These are phyloP conservation scores for Corrigiola litoralis DNA, from an alignment of 179 eudicot genomes.

Conservation along the genomic window DNA sequence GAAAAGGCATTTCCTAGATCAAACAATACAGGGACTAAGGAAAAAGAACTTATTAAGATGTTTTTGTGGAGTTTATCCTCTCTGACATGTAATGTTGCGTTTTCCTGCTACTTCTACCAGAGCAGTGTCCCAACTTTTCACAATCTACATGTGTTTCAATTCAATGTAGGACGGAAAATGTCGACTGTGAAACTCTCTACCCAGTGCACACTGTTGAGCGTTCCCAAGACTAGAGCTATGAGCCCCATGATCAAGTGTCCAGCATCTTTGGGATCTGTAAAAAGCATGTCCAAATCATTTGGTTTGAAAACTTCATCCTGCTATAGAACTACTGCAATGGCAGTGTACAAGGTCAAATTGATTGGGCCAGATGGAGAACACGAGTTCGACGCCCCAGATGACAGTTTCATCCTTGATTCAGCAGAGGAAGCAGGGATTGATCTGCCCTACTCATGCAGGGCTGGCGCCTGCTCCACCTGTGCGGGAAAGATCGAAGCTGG, in stretches of 20 bases:
- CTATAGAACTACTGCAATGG: slow-evolving; percentile 51
- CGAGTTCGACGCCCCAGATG: slow-evolving; percentile 77
- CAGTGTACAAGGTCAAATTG: slow-evolving; percentile 68
- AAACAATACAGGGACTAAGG: too few species aligned
- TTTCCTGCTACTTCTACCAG: background rate
- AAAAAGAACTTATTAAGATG: too few species aligned
- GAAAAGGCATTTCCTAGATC: too few species aligned
- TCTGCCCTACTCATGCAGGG: slow-evolving; percentile 83
- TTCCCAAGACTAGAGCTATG: slow-evolving; percentile 21
- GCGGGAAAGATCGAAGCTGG: slow-evolving; percentile 57
- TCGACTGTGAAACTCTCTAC: slow-evolving; percentile 47
- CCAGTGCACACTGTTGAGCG: slow-evolving; percentile 29
- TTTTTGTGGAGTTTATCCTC: too few species aligned
- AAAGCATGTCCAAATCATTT: slow-evolving; percentile 40
- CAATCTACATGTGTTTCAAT: background rate
- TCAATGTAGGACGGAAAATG: slow-evolving; percentile 34
- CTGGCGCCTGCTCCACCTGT: slow-evolving; percentile 94
- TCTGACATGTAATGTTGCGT: background rate
- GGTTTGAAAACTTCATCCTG: slow-evolving; percentile 45
- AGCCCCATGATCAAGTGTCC: slow-evolving; percentile 36
- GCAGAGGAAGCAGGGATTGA: slow-evolving; percentile 70
- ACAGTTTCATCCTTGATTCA: slow-evolving; percentile 64
- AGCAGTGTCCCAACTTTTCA: background rate
- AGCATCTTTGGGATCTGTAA: slow-evolving; percentile 30
- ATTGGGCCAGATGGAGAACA: slow-evolving; percentile 59